Percentiles rank a stretch among this genome's conserved stretches.
phyloP scores from a whole-genome alignment of 352 stramenopile species.

The Globisporangium carolinianum region DNA sequence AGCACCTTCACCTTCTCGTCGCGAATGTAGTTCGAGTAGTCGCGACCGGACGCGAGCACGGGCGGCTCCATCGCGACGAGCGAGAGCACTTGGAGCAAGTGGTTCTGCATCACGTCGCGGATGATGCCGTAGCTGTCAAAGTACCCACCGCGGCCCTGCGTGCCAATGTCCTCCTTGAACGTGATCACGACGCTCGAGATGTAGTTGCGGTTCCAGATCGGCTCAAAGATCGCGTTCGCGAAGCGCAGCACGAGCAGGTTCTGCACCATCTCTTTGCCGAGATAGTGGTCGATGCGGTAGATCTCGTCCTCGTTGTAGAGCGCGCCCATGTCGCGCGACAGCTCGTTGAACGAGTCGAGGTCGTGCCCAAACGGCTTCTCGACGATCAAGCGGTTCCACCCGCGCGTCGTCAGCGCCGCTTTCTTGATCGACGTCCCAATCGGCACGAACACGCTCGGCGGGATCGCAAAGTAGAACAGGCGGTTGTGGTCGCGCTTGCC shows the following conservation, averaged over 20 bases:
- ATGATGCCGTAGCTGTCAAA: slow-evolving; percentile 99
- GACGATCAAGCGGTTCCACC: slow-evolving; percentile 96
- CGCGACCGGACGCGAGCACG: slow-evolving; percentile 72
- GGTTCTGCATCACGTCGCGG: slow-evolving; percentile 98
- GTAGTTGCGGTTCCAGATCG: slow-evolving; percentile 95
- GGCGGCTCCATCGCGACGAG: slow-evolving; percentile 96
- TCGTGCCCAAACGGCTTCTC: slow-evolving; percentile 99
- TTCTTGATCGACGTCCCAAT: slow-evolving; percentile 91
- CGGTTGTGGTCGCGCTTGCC: slow-evolving; percentile 60
- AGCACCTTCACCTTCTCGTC: slow-evolving; percentile 98
- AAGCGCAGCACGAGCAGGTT: slow-evolving; percentile 97
- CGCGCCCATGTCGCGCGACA: slow-evolving; percentile 82
- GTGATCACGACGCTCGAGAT: slow-evolving; percentile 96
- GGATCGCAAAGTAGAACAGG: slow-evolving; percentile 97
- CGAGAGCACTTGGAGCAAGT: slow-evolving; percentile 97
- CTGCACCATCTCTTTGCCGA: slow-evolving; percentile 98
- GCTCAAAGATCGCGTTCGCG: slow-evolving; percentile 96
- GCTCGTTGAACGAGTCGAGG: slow-evolving; percentile 87
- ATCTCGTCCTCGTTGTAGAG: slow-evolving; percentile 87
- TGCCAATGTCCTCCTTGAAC: slow-evolving; percentile 97
- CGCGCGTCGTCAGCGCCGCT: slow-evolving; percentile 75
- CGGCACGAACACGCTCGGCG: slow-evolving; percentile 93
- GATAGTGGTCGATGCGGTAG: slow-evolving; percentile 97
- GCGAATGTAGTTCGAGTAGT: slow-evolving; percentile 90
- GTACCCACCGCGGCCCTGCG: slow-evolving; percentile 93